These are phyloP conservation scores for Orbilia oligospora DNA, from an alignment of 2,329 filamentous ascomycete genomes.

Conservation along the genomic window DNA sequence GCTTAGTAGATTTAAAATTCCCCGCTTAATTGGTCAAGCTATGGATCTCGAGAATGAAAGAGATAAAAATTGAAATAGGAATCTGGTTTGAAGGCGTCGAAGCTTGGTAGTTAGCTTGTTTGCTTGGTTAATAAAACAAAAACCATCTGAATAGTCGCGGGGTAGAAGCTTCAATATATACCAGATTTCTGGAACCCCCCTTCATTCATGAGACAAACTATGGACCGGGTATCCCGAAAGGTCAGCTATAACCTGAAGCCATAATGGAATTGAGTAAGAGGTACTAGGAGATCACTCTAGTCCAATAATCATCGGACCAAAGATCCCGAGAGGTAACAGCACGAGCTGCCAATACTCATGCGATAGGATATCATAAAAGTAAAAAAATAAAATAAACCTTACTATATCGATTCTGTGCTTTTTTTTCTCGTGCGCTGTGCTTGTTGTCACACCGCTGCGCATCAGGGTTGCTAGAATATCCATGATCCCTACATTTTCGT, in stretches of 20 bases:
- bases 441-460: conserved; percentile 12
- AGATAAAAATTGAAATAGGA: not conserved
- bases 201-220: not conserved
- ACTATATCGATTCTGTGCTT: not conserved
- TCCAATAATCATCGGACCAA: not conserved
- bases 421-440: not conserved
- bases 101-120: conserved; percentile 10
- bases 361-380: conserved; percentile 8
- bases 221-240: conserved; percentile 17
- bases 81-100: not conserved
- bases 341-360: conserved; percentile 23
- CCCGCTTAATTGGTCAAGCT: no score
- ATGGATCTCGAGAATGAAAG: not conserved
- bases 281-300: conserved; percentile 4
- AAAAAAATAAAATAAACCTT: not conserved
- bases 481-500: conserved; percentile 26
- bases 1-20: not conserved
- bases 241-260: not conserved
- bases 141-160: conserved; percentile 1
- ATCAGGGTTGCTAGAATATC: conserved; percentile 19
- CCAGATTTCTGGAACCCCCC: not conserved
- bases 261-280: conserved; percentile 5
- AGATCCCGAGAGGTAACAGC: not conserved
- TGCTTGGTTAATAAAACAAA: not conserved
- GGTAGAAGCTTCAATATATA: conserved; percentile 26